A percentile compares a stretch with the other conserved stretches of the same genome.
Evolutionary conservation across 306 rosid species (phyloP).

Genomic region (Nissolia schottii): DNA sequence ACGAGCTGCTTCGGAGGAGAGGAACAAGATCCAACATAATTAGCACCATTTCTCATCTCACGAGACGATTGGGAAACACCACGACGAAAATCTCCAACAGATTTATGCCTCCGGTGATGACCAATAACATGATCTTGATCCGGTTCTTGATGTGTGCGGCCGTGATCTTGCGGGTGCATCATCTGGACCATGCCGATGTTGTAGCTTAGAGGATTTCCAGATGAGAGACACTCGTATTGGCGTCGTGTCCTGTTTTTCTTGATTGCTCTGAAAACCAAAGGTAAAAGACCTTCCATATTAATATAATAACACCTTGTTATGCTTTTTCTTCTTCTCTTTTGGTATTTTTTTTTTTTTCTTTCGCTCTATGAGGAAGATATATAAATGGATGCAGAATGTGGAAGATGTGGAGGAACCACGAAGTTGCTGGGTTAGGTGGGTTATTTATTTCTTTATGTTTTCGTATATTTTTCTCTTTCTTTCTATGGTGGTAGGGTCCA

Average conservation of each 20-base stretch:
- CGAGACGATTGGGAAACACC: not conserved
- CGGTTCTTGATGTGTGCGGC: not conserved
- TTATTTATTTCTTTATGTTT: too few species aligned
- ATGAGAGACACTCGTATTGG: conserved; percentile 33
- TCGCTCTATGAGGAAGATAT: not conserved
- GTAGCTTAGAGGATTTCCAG: conserved; percentile 1
- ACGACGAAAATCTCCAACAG: conserved; percentile 16
- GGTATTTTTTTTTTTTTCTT: not conserved
- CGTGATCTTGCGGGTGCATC: conserved; percentile 22
- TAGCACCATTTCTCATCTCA: too few species aligned
- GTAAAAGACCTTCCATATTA: conserved; percentile 43
- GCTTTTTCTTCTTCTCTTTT: not conserved
- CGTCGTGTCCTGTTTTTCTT: conserved; percentile 33
- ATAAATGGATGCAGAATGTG: not conserved
- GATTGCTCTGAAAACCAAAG: conserved; percentile 35
- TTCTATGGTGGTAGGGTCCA: not conserved
- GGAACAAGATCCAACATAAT: too few species aligned
- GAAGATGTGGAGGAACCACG: not conserved
- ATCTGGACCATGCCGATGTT: conserved; percentile 29
- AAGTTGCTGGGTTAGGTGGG: conserved; percentile 29
- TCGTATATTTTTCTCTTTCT: not conserved
- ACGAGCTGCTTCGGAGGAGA: conserved; percentile 17
- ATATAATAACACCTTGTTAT: too few species aligned
- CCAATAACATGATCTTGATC: not conserved
- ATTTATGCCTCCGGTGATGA: conserved; percentile 31